Evolutionary conservation across 257 asterid species (phyloP).

Genomic region (Coffea canephora): DNA sequence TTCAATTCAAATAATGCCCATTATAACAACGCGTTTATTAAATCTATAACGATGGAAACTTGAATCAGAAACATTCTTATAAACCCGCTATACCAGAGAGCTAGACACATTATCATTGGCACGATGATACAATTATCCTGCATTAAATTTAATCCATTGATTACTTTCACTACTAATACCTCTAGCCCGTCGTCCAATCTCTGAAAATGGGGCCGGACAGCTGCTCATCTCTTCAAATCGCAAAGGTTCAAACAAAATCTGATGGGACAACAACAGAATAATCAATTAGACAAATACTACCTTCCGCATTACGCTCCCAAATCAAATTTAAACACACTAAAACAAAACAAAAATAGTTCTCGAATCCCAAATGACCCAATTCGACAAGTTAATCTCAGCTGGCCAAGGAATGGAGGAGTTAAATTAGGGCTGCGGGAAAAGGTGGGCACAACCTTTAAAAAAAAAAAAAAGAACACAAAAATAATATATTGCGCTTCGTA

Average conservation of each 20-base stretch:
- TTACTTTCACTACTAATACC: slow-evolving; percentile 32
- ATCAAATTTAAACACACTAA: neutral
- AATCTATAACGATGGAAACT: neutral
- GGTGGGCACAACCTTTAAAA: neutral
- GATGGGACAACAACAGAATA: neutral
- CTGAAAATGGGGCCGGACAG: slow-evolving; percentile 77
- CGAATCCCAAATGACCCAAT: neutral
- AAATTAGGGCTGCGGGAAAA: too few relatives aligned
- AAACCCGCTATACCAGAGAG: neutral
- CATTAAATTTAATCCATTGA: neutral
- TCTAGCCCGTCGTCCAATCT: slow-evolving; percentile 76
- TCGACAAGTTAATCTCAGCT: neutral
- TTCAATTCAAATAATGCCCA: neutral
- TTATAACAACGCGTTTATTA: neutral
- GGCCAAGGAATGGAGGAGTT: neutral
- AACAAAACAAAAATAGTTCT: neutral
- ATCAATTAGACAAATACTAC: neutral
- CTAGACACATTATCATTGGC: neutral
- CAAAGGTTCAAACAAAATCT: neutral
- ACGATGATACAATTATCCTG: neutral
- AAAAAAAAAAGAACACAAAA: neutral
- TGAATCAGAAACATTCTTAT: neutral
- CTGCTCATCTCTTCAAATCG: slow-evolving; percentile 39
- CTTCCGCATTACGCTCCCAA: neutral
- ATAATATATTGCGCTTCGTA: neutral